Evolutionary conservation across 2,329 filamentous ascomycete genomes (phyloP).

Genomic region (Fusarium pseudonygamai): DNA sequence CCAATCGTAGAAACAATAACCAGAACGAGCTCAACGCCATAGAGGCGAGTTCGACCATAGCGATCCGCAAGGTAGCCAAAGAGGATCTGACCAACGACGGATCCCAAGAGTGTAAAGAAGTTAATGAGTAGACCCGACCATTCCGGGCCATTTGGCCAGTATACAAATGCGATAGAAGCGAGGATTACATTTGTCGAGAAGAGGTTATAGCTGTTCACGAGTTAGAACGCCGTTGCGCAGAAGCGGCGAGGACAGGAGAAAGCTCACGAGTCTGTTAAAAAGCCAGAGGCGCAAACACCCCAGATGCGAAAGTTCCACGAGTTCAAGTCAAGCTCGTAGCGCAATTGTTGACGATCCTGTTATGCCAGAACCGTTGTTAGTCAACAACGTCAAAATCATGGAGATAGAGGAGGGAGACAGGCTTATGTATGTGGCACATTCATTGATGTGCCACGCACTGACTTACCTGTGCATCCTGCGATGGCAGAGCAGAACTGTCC

Average conservation of each 20-base stretch:
- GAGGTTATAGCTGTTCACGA: slow-evolving; percentile 57
- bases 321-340: slow-evolving; percentile 64
- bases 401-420: slow-evolving; percentile 7
- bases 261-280: slow-evolving; percentile 62
- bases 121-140: slow-evolving; percentile 61
- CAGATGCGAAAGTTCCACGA: slow-evolving; percentile 65
- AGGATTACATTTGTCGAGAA: slow-evolving; percentile 65
- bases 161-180: slow-evolving; percentile 63
- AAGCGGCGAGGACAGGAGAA: neutral
- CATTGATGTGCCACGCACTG: slow-evolving; percentile 2
- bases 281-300: slow-evolving; percentile 64
- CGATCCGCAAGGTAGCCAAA: slow-evolving; percentile 65
- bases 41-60: slow-evolving; percentile 64
- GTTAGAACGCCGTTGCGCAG: neutral
- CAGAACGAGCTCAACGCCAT: slow-evolving; percentile 65
- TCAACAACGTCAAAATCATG: neutral
- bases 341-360: slow-evolving; percentile 61
- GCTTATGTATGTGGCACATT: slow-evolving; percentile 10
- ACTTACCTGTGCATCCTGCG: slow-evolving; percentile 59
- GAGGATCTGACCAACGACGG: slow-evolving; percentile 60
- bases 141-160: slow-evolving; percentile 57
- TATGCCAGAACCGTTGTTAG: slow-evolving; percentile 22
- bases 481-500: slow-evolving; percentile 61
- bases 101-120: slow-evolving; percentile 62
- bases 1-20: slow-evolving; percentile 67